Evolutionary conservation across 1,284 basidiomycete genomes (phyloP).

Genomic region (Irpex sp.): DNA sequence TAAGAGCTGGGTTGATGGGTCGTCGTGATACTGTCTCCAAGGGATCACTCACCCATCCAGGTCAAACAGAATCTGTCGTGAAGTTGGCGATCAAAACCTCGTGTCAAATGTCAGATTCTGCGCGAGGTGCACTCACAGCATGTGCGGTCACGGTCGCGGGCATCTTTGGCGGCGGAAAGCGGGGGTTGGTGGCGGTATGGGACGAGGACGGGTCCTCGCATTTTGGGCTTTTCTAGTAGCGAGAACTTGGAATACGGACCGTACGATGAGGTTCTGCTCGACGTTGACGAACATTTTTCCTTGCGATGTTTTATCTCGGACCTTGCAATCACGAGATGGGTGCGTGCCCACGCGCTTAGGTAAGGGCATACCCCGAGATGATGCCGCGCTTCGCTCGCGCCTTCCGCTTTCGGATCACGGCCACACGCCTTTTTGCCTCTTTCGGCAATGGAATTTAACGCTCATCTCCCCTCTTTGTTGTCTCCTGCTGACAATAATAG

Average conservation of each 20-base stretch:
- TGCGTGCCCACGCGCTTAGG: not conserved
- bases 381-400: not conserved
- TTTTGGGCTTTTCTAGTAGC: not conserved
- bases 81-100: constrained; percentile 2
- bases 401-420: constrained; percentile 9
- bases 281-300: not conserved
- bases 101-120: not conserved
- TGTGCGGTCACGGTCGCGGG: constrained; percentile 38
- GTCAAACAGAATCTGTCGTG: constrained; percentile 58
- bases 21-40: constrained; percentile 8
- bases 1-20: constrained; percentile 1
- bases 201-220: not conserved
- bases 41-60: constrained; percentile 58
- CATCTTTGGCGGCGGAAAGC: constrained; percentile 18
- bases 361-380: not conserved
- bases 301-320: constrained; percentile 10
- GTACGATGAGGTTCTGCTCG: not conserved
- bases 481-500: not conserved
- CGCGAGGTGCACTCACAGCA: constrained; percentile 36
- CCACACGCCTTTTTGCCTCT: not conserved
- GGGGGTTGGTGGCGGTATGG: not conserved
- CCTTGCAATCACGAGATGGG: constrained; percentile 14
- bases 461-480: not conserved
- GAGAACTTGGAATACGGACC: not conserved
- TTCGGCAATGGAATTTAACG: not conserved